Percentiles rank a stretch among this genome's conserved stretches.
These are phyloP conservation scores for Peltaster fructicola DNA, from an alignment of 2,329 filamentous ascomycete species.

Conservation along the genomic window DNA sequence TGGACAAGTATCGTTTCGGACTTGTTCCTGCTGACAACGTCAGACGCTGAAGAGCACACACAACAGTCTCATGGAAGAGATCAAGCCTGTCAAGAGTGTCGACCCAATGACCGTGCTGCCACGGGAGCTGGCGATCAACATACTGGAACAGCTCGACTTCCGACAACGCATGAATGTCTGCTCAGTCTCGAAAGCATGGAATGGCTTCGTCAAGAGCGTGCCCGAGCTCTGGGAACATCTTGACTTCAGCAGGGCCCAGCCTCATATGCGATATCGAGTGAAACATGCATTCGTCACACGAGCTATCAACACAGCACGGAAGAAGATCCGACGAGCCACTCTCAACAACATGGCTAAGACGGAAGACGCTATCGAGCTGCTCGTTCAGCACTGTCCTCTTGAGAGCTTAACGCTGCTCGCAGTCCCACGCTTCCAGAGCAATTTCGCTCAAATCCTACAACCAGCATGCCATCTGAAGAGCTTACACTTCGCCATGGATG, in stretches of 20 bases:
- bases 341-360: slow-evolving; percentile 22
- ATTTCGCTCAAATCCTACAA: slow-evolving; percentile 7
- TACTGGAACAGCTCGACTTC: slow-evolving; percentile 36
- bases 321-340: slow-evolving; percentile 19
- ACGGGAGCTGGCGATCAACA: slow-evolving; percentile 33
- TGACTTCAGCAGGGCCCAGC: slow-evolving; percentile 31
- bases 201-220: slow-evolving; percentile 29
- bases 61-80: slow-evolving; percentile 25
- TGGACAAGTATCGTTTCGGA: too few species aligned
- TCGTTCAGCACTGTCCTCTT: slow-evolving; percentile 21
- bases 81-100: slow-evolving; percentile 25
- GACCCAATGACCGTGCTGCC: slow-evolving; percentile 38
- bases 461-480: slow-evolving; percentile 8
- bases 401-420: slow-evolving; percentile 17
- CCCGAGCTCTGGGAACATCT: slow-evolving; percentile 34
- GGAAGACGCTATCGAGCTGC: slow-evolving; percentile 21
- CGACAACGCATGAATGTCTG: slow-evolving; percentile 29
- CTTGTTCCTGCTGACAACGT: not conserved
- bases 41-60: slow-evolving; percentile 20
- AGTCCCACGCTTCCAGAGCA: slow-evolving; percentile 11
- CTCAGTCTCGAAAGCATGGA: slow-evolving; percentile 39
- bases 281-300: slow-evolving; percentile 23
- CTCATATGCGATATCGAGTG: slow-evolving; percentile 25
- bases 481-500: too few species aligned
- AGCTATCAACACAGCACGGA: slow-evolving; percentile 23